Evolutionary conservation across 495 filamentous ascomycete genomes (phyloP).

Genomic region (Lentithecium fluviatile): DNA sequence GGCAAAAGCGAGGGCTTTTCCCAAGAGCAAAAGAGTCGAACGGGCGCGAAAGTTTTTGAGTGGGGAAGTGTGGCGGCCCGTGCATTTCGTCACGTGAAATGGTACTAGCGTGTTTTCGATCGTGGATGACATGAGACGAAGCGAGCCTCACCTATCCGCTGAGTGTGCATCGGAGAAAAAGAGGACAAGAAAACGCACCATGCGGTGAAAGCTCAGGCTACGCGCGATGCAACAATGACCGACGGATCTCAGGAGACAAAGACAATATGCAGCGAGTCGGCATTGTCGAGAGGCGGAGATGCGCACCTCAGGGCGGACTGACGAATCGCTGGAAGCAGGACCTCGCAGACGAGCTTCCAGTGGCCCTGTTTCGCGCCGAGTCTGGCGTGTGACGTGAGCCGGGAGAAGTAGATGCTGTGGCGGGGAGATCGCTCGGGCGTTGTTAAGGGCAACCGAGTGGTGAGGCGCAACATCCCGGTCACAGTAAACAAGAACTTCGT

Average conservation of each 20-base stretch:
- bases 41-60: slow-evolving; percentile 17
- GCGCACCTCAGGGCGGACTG: no score
- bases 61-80: slow-evolving; percentile 35
- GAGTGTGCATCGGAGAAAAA: no score
- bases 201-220: no score
- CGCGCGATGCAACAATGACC: no score
- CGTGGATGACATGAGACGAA: not conserved
- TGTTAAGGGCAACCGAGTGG: slow-evolving; percentile 3
- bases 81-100: slow-evolving; percentile 28
- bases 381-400: not conserved
- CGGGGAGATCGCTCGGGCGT: slow-evolving; percentile 7
- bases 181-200: no score
- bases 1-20: slow-evolving; percentile 56
- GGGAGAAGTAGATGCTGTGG: not conserved
- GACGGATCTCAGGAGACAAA: no score
- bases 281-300: no score
- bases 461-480: slow-evolving; percentile 11
- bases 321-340: no score
- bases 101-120: slow-evolving; percentile 38
- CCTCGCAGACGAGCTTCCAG: not conserved
- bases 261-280: no score
- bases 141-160: no score
- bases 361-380: not conserved
- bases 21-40: slow-evolving; percentile 54
- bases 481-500: slow-evolving; percentile 4